Conservation (phyloP, 2,329 filamentous ascomycete species). For the Pseudogymnoascus sp. region DNA sequence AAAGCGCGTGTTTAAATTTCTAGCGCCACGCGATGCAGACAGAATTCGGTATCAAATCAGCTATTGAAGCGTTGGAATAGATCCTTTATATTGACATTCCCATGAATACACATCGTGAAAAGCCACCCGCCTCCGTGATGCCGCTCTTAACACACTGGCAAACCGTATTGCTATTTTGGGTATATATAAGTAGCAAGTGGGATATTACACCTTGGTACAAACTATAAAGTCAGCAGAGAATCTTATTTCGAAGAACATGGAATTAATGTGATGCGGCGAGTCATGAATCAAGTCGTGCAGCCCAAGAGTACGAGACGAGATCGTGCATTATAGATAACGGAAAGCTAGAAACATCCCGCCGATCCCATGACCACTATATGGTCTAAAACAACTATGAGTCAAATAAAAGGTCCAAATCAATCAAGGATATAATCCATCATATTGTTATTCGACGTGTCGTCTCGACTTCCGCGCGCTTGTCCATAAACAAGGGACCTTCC, state of each 20-base stretch:
- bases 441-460: not conserved
- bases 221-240: not conserved
- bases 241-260: not conserved
- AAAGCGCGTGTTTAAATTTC: not conserved
- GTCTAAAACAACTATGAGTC: not conserved
- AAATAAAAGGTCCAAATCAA: not conserved
- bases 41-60: not conserved
- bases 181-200: not conserved
- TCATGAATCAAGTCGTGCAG: not conserved
- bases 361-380: not conserved
- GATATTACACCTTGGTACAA: not conserved
- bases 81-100: not conserved
- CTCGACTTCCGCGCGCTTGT: constrained; percentile 1
- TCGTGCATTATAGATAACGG: not conserved
- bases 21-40: too few species aligned
- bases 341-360: not conserved
- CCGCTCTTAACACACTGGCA: not conserved
- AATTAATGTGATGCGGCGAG: not conserved
- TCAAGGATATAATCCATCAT: not conserved
- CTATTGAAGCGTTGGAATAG: not conserved
- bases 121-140: not conserved
- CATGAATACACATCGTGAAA: not conserved
- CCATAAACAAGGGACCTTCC: not conserved
- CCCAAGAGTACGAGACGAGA: not conserved
- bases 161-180: not conserved